Percentiles rank a stretch among this genome's conserved stretches.
These are phyloP conservation scores for Skeletonema grethae DNA, from an alignment of 108 stramenopile genomes.

Conservation along the genomic window DNA sequence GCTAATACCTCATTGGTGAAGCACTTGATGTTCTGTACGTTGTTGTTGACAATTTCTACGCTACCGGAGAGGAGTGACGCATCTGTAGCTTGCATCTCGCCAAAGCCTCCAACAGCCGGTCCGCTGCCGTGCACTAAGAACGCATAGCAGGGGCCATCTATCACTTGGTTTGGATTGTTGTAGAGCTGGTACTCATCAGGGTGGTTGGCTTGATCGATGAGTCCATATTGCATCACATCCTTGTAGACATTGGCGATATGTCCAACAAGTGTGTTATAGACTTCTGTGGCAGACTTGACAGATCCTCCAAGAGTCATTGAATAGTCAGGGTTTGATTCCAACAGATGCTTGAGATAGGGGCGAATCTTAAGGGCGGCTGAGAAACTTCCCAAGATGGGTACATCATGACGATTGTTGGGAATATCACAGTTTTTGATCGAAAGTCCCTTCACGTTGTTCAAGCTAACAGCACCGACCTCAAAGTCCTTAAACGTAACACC, in stretches of 20 bases:
- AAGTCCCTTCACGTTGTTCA: constrained; percentile 18
- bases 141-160: constrained; percentile 34
- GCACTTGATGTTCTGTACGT: constrained; percentile 10
- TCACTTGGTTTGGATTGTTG: constrained; percentile 3
- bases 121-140: constrained; percentile 29
- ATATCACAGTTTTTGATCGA: constrained; percentile 8
- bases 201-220: not conserved
- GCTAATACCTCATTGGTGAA: constrained; percentile 19
- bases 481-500: constrained; percentile 22
- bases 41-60: constrained; percentile 9
- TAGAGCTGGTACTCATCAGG: constrained; percentile 12
- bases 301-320: constrained; percentile 6
- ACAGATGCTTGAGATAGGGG: not conserved
- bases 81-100: not conserved
- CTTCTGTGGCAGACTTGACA: not conserved
- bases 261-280: not conserved
- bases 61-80: not conserved
- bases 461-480: constrained; percentile 24
- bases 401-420: constrained; percentile 8
- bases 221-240: constrained; percentile 3
- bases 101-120: constrained; percentile 32
- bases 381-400: constrained; percentile 8
- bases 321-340: constrained; percentile 3
- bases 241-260: constrained; percentile 12
- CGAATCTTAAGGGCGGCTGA: constrained; percentile 7